Base-by-base conservation (phyloP, 176 grass and related monocot genomes). In the Typha latifolia region DNA sequence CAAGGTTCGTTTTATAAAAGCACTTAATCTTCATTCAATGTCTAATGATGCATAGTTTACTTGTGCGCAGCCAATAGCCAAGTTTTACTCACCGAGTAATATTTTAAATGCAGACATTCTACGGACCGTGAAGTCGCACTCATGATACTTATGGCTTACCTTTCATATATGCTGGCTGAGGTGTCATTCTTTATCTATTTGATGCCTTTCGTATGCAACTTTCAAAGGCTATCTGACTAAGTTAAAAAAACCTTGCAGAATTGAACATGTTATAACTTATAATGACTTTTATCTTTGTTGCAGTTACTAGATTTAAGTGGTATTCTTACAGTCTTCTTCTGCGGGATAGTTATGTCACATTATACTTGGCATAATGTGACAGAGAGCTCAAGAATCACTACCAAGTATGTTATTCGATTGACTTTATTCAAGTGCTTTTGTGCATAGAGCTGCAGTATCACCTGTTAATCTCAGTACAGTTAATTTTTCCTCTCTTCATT, bases 351-450 rank as follows among this genome's bases (percentile, higher is more conserved):
- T 14, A 99, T 99, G 95, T 99, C 95, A 16, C 95, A 99, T 64
- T 99, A 99, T 18, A 93, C 95, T 43, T 99, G 95, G 95, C 95
- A 99, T 66, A 99, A 99, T 74, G 95, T 99, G 61, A 99, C 95
- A 43, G 89, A 99, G 81, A 94, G 95, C 79, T 99, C 95, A 73
- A 90, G 95, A 82, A 75, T 99, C 69, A 99, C 95, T 61, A 99
- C 95, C 61, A 99, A 99, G 95, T 99, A 99, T 29, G 73, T 67
- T 47, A 26, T 14, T 55, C 7, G 0, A 8, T 43, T 43, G 27
- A 43, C 37, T 59, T 61, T 48, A n/a, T 31, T 26, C 49, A 13
- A 67, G 32, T 19, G 19, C 22, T 61, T 75, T 3, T 55, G 9
- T 43, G 37, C 37, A 43, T 43, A 43, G 37, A 10, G 37, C 37